A percentile compares a stretch with the other conserved stretches of the same genome.
Conservation (phyloP, 2,329 filamentous ascomycete genomes). For the Phaeophleospora eucalypticola region DNA sequence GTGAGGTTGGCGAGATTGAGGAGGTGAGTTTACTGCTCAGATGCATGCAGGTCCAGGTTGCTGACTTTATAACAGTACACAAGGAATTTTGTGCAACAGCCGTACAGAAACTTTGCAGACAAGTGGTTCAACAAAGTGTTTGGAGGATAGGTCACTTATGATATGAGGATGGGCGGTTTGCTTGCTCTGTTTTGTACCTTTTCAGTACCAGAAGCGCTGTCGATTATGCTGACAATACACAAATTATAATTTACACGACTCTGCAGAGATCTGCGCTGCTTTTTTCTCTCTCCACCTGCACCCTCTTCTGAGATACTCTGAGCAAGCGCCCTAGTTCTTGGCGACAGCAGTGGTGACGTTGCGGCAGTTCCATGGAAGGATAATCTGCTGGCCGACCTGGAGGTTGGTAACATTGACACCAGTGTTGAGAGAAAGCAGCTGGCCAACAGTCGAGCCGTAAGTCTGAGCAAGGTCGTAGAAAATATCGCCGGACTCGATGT, state of each 20-base stretch:
- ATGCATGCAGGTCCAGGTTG: conserved; percentile 35
- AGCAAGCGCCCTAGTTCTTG: not conserved
- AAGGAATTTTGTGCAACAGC: conserved; percentile 19
- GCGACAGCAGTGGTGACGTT: conserved; percentile 3
- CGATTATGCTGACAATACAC: not conserved
- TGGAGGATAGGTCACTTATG: conserved; percentile 22
- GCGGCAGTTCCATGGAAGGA: conserved; percentile 6
- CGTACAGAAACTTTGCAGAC: conserved; percentile 35
- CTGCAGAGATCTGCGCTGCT: not conserved
- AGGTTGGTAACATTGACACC: conserved; percentile 17
- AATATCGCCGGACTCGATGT: conserved; percentile 22
- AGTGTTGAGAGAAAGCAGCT: conserved; percentile 25
- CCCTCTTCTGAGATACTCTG: not conserved
- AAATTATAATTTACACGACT: not conserved
- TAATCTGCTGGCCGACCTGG: conserved; percentile 4
- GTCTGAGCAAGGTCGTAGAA: conserved; percentile 22
- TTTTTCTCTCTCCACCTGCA: not conserved
- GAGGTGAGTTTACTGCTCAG: conserved; percentile 47
- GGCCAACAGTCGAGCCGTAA: conserved; percentile 20
- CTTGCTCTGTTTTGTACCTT: not conserved
- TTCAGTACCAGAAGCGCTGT: not conserved
- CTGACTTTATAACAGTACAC: conserved; percentile 15
- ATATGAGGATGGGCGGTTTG: not conserved
- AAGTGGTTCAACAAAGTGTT: conserved; percentile 45
- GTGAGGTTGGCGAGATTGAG: conserved; percentile 60